These are phyloP conservation scores for Solanum pennellii DNA, from an alignment of 257 asterid species.

Conservation along the genomic window DNA sequence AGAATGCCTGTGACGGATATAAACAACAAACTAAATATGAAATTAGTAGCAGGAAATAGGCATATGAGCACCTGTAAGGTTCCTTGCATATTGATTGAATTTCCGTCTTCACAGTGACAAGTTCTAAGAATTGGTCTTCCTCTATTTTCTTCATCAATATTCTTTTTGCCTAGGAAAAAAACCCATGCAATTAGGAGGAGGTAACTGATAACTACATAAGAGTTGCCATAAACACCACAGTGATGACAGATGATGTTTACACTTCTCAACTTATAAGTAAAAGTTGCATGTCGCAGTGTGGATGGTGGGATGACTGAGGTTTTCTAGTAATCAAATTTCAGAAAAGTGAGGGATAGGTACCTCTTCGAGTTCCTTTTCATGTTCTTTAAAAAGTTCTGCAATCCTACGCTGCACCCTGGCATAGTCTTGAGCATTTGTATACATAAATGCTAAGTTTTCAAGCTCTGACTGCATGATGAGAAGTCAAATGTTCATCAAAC, in stretches of 20 bases:
- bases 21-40: background rate
- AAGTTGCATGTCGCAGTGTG: background rate
- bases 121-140: conserved; percentile 78
- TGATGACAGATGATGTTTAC: background rate
- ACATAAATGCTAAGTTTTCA: conserved; percentile 84
- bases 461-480: conserved; percentile 70
- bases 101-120: conserved; percentile 64
- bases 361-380: conserved; percentile 81
- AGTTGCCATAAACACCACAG: background rate
- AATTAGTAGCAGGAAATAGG: background rate
- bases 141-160: conserved; percentile 66
- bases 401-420: conserved; percentile 64
- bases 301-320: background rate
- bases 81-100: conserved; percentile 76
- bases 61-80: conserved; percentile 61
- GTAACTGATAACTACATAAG: background rate
- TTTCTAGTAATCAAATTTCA: background rate
- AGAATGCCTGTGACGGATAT: background rate
- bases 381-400: conserved; percentile 65
- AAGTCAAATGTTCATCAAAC: background rate
- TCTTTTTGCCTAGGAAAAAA: conserved; percentile 51
- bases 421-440: conserved; percentile 75
- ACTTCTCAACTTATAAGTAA: background rate
- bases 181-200: background rate
- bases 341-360: conserved; percentile 14